phyloP scores from a whole-genome alignment of 352 stramenopile species.

The Phytophthora melonis region DNA sequence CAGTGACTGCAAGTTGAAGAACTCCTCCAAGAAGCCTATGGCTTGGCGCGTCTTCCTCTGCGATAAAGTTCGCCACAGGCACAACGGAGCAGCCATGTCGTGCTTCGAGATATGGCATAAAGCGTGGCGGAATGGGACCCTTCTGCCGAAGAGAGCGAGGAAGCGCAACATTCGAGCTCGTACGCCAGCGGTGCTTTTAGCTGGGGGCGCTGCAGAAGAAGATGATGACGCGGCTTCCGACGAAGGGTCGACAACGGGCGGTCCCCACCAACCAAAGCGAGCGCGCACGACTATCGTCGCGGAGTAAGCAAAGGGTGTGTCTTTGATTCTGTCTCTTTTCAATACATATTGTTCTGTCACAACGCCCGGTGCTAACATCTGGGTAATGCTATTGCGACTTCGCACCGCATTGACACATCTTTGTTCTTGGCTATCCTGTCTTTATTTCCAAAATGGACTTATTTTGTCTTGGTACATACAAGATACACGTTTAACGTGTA shows the following conservation, averaged over 20 bases:
- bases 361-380: neutral
- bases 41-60: conserved; percentile 17
- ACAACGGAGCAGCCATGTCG: conserved; percentile 18
- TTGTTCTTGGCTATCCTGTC: neutral
- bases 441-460: neutral
- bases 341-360: neutral
- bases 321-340: neutral
- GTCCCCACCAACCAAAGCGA: neutral
- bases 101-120: conserved; percentile 30
- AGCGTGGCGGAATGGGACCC: conserved; percentile 7
- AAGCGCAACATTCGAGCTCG: conserved; percentile 19
- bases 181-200: neutral
- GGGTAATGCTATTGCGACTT: no score
- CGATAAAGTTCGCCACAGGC: conserved; percentile 13
- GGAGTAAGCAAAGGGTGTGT: conserved; percentile 8
- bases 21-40: neutral
- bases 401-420: no score
- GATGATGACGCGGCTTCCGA: neutral
- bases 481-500: no score
- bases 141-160: neutral
- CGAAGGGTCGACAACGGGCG: neutral
- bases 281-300: neutral
- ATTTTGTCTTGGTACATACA: neutral
- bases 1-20: conserved; percentile 14
- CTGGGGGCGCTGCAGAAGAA: neutral